These are phyloP conservation scores for Paecilomyces sp. DNA, from an alignment of 2,329 filamentous ascomycete species.

Conservation along the genomic window DNA sequence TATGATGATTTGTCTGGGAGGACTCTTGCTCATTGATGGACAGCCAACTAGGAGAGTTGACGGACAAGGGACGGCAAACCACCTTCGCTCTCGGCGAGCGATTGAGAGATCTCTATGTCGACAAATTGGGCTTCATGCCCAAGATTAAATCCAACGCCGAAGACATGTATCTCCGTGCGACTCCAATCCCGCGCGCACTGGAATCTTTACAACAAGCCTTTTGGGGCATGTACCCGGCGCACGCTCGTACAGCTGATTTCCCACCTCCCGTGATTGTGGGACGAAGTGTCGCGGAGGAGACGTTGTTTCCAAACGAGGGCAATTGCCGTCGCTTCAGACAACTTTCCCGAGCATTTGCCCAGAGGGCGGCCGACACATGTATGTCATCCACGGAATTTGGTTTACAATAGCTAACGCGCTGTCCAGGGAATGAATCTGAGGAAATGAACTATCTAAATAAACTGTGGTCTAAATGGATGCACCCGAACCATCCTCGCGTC, in stretches of 20 bases:
- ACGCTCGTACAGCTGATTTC: constrained; percentile 45
- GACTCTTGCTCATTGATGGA: constrained; percentile 5
- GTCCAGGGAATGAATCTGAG: constrained; percentile 56
- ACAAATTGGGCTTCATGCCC: constrained; percentile 67
- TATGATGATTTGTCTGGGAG: background rate
- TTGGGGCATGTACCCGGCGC: constrained; percentile 63
- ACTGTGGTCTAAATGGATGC: constrained; percentile 79
- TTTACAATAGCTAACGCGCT: background rate
- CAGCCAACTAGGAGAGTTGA: constrained; percentile 58
- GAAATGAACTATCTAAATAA: constrained; percentile 81
- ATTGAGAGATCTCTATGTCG: constrained; percentile 64
- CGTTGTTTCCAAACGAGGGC: constrained; percentile 69
- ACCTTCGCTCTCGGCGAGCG: constrained; percentile 63
- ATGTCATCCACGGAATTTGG: constrained; percentile 1
- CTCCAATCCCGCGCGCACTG: constrained; percentile 66
- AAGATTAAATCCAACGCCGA: constrained; percentile 47
- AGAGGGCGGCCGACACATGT: constrained; percentile 63
- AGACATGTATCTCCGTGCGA: constrained; percentile 65
- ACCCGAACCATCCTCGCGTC: constrained; percentile 57
- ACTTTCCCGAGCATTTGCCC: constrained; percentile 62
- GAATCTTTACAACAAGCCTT: constrained; percentile 73
- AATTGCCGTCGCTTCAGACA: constrained; percentile 67
- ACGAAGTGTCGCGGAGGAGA: constrained; percentile 63
- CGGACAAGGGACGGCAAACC: constrained; percentile 65
- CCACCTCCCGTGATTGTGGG: constrained; percentile 59